These are phyloP conservation scores for Rusavskia elegans DNA, from an alignment of 495 filamentous ascomycete species.

Conservation along the genomic window DNA sequence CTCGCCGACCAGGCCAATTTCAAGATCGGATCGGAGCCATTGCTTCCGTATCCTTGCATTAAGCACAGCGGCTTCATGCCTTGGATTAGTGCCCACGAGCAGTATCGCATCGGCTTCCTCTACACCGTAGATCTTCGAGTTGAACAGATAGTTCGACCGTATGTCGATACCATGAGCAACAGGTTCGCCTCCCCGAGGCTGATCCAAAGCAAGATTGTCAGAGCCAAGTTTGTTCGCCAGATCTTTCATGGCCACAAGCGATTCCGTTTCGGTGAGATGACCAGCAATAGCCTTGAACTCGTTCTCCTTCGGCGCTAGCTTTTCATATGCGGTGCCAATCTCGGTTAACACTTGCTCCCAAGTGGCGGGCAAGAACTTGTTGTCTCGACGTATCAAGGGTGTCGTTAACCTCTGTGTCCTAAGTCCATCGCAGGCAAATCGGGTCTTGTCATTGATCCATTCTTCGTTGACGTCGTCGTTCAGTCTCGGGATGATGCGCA, in stretches of 20 bases:
- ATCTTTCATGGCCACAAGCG: conserved; percentile 92
- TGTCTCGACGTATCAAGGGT: conserved; percentile 72
- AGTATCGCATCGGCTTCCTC: conserved; percentile 90
- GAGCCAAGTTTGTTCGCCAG: conserved; percentile 88
- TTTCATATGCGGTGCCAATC: conserved; percentile 59
- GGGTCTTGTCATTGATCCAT: conserved; percentile 97
- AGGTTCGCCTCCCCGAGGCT: conserved; percentile 65
- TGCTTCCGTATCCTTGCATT: conserved; percentile 97
- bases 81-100: conserved; percentile 83
- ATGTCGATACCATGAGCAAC: conserved; percentile 87
- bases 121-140: conserved; percentile 82
- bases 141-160: conserved; percentile 89
- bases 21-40: conserved; percentile 87
- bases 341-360: conserved; percentile 92
- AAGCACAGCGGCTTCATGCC: conserved; percentile 83
- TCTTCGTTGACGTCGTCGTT: conserved; percentile 98
- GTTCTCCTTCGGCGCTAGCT: conserved; percentile 61
- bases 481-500: conserved; percentile 79
- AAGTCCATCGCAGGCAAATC: conserved; percentile 94
- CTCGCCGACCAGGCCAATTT: conserved; percentile 85
- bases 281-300: conserved; percentile 95
- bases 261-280: conserved; percentile 77
- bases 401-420: conserved; percentile 89
- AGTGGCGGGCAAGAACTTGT: conserved; percentile 73
- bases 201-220: conserved; percentile 88